Evolutionary conservation across 495 filamentous ascomycete genomes (phyloP), one percentile per base, ranked within the genome.

Genomic region (Bacidia rubella): DNA sequence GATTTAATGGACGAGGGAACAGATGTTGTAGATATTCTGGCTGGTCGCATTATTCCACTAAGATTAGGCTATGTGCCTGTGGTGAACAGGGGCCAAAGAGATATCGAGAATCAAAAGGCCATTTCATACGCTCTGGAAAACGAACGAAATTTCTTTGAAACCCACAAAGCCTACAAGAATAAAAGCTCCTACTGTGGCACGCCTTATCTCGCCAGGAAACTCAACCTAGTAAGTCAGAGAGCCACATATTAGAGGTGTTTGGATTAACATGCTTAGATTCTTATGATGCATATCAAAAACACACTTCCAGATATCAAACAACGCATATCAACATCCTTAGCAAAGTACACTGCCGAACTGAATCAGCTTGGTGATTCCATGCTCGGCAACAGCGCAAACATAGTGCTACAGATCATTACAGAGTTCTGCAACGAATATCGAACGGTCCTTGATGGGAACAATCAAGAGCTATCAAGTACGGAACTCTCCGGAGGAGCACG

Each of bases 281-380:
- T 99, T 54, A 97, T 97, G 92, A 99, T 97, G 92, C 92, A 99
- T 73, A 99, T 99, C 74, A 99, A 99, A 69, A 92, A 99, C 73
- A 99, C 92, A 5, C 78, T 99, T 11, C 92, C 92, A 23, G 92
- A 99, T 64, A 99, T 99, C 74, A 99, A 97, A 68, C 84, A 82
- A 17, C 85, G 93, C 55, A 99, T 99, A 63, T 78, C 85, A 11
- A 82, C 85, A 53, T 94, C 89, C 29, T 78, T 99, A 46, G 85
- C 90, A 62, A 97, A 97, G 60, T 99, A 99, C 66, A 74, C 75
- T 2, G 68, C 80, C 32, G 93, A 99, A 66, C 77, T 99, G 20
- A 66, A 74, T 26, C 76, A 81, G 50, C 76, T 99, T 19, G 93
- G 93, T 21, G 92, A 96, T 57, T 95, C 90, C 5, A 83, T 99